Conservation (phyloP, 257 asterid genomes). For the Prunella vulgaris region DNA sequence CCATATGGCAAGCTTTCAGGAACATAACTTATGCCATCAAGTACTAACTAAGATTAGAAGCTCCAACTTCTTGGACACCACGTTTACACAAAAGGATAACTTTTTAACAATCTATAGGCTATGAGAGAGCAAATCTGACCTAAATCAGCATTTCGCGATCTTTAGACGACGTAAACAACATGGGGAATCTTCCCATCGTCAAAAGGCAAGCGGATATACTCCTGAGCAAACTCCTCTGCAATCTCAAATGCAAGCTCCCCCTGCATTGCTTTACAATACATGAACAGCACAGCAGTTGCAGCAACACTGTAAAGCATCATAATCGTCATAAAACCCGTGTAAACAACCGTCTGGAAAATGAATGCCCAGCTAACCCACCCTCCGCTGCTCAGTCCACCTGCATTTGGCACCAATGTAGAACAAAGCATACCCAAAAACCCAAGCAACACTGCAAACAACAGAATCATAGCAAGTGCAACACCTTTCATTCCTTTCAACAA, state of each 20-base stretch:
- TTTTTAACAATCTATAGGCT: not conserved
- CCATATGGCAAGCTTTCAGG: too few relatives aligned
- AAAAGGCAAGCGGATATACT: slow-evolving; percentile 73
- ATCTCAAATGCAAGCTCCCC: slow-evolving; percentile 86
- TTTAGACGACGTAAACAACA: slow-evolving; percentile 60
- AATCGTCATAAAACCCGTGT: slow-evolving; percentile 50
- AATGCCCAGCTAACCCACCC: slow-evolving; percentile 52
- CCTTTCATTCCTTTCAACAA: slow-evolving; percentile 66
- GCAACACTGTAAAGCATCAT: slow-evolving; percentile 64
- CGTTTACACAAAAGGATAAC: slow-evolving; percentile 5
- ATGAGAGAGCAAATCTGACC: not conserved
- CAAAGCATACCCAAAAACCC: slow-evolving; percentile 40
- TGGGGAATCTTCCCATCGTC: slow-evolving; percentile 84
- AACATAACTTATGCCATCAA: not conserved
- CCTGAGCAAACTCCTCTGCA: slow-evolving; percentile 72
- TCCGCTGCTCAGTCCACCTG: slow-evolving; percentile 23
- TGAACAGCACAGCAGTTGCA: slow-evolving; percentile 51
- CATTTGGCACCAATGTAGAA: slow-evolving; percentile 37
- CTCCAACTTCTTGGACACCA: not conserved
- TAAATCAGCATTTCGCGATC: slow-evolving; percentile 11
- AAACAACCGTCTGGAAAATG: slow-evolving; percentile 54
- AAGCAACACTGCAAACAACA: slow-evolving; percentile 40
- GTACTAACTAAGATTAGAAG: not conserved
- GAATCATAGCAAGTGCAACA: slow-evolving; percentile 46
- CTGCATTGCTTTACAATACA: slow-evolving; percentile 79